Evolutionary conservation across 2,329 filamentous ascomycete genomes (phyloP), one percentile per base, ranked within the genome.

Genomic region (Macrophomina tecta): DNA sequence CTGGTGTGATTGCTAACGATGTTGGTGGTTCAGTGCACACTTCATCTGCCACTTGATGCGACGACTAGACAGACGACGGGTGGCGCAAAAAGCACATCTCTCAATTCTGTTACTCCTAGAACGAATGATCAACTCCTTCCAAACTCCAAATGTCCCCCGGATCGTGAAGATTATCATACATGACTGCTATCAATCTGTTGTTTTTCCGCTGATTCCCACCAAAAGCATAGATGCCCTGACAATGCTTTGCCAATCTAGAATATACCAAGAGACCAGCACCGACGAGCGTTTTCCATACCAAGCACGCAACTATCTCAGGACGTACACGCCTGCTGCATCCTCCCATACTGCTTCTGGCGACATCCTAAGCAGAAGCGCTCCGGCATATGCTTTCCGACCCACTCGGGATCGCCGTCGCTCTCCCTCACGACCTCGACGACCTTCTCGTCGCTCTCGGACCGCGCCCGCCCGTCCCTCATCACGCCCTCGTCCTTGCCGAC

Each of bases 401-500:
- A 40, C 16, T 62, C 48, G 2, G 36, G 38, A 7, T 55, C 46
- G 36, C 56, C 56, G 32, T 55, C 58, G 12, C 28, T 18, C 30
- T 63, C 56, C 49, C 65, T 63, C 0, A 48, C 36, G 11, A 38
- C 28, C 7, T 32, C 56, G 2, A 55, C 48, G 16, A 55, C 58
- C 40, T 9, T 28, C 3, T 55, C 71, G 65, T 74, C 71, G 14
- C 5, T 64, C 58, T 48, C 38, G 23, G 53, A 58, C 68, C 71
- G 71, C 66, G 70, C 69, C n/a, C 65, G 66, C 1, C 70, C 71
- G 28, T 67, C 65, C 65, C 68, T 61, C 64, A 23, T 23, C 23
- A 67, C 36, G 14, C 69, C 70, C 64, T 69, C 30, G 32, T 67
- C 64, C 16, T 51, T 68, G 6, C 77, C 73, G 68, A 79, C 75